Evolutionary conservation across 192 early-diverging fungal species (phyloP).

Genomic region (Powellomyces hirtus): DNA sequence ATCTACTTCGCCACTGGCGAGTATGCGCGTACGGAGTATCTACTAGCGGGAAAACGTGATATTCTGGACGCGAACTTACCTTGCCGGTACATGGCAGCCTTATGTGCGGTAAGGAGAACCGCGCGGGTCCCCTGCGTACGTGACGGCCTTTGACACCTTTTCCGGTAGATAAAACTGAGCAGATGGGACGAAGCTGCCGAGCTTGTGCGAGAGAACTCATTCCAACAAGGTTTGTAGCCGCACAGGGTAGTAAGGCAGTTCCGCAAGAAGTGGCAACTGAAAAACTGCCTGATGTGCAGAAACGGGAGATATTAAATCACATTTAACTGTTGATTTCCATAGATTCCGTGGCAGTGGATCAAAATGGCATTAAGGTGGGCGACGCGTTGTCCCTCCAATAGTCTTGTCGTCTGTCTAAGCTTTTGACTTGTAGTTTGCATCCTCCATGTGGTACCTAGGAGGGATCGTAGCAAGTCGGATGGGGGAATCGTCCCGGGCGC

Average conservation of each 20-base stretch:
- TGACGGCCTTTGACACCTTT: too few species aligned
- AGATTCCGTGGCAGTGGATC: too few species aligned
- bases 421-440: too few species aligned
- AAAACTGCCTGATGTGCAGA: too few species aligned
- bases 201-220: background rate
- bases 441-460: conserved; percentile 60
- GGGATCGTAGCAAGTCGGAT: conserved; percentile 54
- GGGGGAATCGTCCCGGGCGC: conserved; percentile 51
- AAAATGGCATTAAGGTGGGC: too few species aligned
- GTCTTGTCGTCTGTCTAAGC: too few species aligned
- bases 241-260: too few species aligned
- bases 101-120: conserved; percentile 5
- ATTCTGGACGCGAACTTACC: conserved; percentile 4
- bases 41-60: background rate
- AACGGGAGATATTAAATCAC: too few species aligned
- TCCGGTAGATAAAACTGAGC: conserved; percentile 3
- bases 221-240: too few species aligned
- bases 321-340: too few species aligned
- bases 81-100: conserved; percentile 19
- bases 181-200: conserved; percentile 12
- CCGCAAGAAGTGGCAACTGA: too few species aligned
- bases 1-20: conserved; percentile 12
- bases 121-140: background rate
- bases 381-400: too few species aligned
- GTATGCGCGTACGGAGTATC: conserved; percentile 8